Conservation (phyloP, 139 green algal species). For the Micractinium sp. region DNA sequence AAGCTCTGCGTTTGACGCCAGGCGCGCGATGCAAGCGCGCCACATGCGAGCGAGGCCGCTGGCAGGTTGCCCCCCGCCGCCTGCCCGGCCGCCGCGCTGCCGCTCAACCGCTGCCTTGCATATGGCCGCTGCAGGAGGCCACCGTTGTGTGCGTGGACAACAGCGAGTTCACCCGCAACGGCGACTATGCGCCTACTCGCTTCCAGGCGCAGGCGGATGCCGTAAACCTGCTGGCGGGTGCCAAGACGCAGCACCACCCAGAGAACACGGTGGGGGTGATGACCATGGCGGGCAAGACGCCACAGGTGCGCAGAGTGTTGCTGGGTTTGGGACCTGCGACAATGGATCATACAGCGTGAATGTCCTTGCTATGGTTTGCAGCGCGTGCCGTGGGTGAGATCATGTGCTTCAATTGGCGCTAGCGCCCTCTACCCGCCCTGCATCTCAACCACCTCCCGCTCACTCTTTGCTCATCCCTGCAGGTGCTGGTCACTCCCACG, state of each 20-base stretch:
- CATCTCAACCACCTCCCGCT: neutral
- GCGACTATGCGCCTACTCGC: conserved; percentile 94
- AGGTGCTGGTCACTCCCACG: conserved; percentile 96
- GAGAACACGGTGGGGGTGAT: conserved; percentile 98
- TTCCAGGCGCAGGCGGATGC: conserved; percentile 96
- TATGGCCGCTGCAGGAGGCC: conserved; percentile 68
- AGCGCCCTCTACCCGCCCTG: neutral
- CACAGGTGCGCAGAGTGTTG: conserved; percentile 32
- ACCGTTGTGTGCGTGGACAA: conserved; percentile 97
- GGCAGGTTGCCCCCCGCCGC: too few species aligned
- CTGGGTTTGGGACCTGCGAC: too few species aligned
- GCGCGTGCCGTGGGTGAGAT: neutral
- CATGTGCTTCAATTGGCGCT: neutral
- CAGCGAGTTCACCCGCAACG: conserved; percentile 93
- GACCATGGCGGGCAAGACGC: conserved; percentile 95
- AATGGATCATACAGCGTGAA: too few species aligned
- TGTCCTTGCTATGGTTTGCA: too few species aligned
- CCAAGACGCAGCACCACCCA: conserved; percentile 96
- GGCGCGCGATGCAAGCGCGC: too few species aligned
- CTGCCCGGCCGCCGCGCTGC: neutral
- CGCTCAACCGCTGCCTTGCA: neutral
- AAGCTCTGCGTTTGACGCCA: too few species aligned
- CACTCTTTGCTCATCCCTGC: neutral
- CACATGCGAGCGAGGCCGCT: too few species aligned
- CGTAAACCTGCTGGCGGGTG: conserved; percentile 96